Percentiles rank a stretch among this genome's conserved stretches.
These are phyloP conservation scores for Trapa bicornis DNA, from an alignment of 345 rosid species.

Conservation along the genomic window DNA sequence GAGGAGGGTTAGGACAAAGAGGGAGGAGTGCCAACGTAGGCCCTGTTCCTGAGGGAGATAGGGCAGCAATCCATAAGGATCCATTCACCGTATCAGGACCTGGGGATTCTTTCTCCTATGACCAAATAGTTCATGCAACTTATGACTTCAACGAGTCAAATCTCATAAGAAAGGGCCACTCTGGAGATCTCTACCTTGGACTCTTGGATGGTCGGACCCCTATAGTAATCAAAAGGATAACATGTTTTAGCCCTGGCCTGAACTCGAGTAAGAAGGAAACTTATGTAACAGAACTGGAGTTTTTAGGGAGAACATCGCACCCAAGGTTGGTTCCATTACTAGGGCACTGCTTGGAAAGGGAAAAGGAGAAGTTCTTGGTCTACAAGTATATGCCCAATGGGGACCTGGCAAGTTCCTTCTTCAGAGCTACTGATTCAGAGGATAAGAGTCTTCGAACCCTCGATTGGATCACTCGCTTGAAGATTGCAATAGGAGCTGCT, in stretches of 20 bases:
- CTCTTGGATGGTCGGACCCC: constrained; percentile 44
- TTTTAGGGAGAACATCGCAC: constrained; percentile 57
- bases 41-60: constrained; percentile 45
- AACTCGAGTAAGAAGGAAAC: constrained; percentile 40
- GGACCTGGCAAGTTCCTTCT: constrained; percentile 67
- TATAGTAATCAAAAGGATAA: constrained; percentile 52
- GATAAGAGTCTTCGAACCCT: constrained; percentile 55
- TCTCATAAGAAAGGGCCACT: constrained; percentile 72
- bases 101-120: constrained; percentile 53
- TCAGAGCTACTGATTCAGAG: constrained; percentile 34
- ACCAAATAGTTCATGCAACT: constrained; percentile 53
- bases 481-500: constrained; percentile 80
- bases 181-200: constrained; percentile 75
- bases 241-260: constrained; percentile 11
- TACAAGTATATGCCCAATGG: constrained; percentile 72
- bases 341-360: constrained; percentile 69
- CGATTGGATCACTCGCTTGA: constrained; percentile 92
- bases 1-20: constrained; percentile 21
- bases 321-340: constrained; percentile 60
- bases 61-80: constrained; percentile 26
- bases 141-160: constrained; percentile 43
- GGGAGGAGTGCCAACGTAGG: constrained; percentile 34
- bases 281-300: constrained; percentile 45
- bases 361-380: constrained; percentile 63
- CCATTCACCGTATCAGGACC: constrained; percentile 31